Evolutionary conservation across 164 flowering plant species (phyloP).

Genomic region (Piper betle): DNA sequence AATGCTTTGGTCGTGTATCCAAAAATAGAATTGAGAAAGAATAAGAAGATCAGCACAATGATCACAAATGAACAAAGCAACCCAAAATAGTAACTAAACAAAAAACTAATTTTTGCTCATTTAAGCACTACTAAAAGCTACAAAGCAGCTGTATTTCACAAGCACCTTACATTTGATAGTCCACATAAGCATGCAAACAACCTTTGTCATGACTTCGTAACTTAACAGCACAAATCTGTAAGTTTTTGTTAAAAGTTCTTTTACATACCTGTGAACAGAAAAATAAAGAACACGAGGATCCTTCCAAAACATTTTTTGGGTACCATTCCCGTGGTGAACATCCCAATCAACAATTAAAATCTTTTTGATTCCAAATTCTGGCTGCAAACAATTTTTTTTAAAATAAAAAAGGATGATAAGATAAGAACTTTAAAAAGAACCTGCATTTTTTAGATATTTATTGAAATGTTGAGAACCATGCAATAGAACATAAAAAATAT

Average conservation of each 20-base stretch:
- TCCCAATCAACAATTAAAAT: constrained; percentile 98
- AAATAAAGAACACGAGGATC: constrained; percentile 90
- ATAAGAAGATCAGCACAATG: too few relatives aligned
- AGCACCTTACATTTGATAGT: too few relatives aligned
- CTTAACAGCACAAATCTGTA: not conserved
- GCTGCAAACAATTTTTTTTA: constrained; percentile 21
- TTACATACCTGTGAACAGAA: constrained; percentile 83
- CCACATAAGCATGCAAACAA: too few relatives aligned
- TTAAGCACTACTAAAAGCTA: too few relatives aligned
- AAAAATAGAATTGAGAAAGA: too few relatives aligned
- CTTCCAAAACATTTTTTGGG: constrained; percentile 89
- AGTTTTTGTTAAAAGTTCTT: not conserved
- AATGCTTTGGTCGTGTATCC: not conserved
- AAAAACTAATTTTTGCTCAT: too few relatives aligned
- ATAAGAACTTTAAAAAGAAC: not conserved
- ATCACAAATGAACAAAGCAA: too few relatives aligned
- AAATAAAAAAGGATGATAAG: not conserved
- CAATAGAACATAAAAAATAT: too few relatives aligned
- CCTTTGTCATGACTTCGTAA: not conserved
- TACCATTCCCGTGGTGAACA: constrained; percentile 99
- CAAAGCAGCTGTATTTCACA: too few relatives aligned
- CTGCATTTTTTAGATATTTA: not conserved
- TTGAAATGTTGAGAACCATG: too few relatives aligned
- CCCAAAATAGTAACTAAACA: too few relatives aligned
- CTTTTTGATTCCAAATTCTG: constrained; percentile 63